These are phyloP conservation scores for Coniochaeta pulveracea DNA, from an alignment of 2,329 filamentous ascomycete genomes.

Conservation along the genomic window DNA sequence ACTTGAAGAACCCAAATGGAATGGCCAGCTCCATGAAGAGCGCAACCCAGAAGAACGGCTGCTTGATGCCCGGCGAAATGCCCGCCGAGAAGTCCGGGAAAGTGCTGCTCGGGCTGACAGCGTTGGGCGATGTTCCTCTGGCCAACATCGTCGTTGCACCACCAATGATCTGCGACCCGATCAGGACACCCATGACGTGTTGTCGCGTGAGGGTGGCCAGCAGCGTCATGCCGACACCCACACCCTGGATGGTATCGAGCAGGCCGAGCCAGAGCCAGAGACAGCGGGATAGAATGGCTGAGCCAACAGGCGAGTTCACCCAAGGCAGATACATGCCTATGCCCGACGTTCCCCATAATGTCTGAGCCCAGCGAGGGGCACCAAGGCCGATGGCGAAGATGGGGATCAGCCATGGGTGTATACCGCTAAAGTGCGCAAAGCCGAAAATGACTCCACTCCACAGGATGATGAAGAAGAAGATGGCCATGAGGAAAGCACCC, in stretches of 20 bases:
- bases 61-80: slow-evolving; percentile 29
- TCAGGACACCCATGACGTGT: slow-evolving; percentile 51
- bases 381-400: slow-evolving; percentile 57
- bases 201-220: slow-evolving; percentile 53
- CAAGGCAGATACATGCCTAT: slow-evolving; percentile 53
- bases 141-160: slow-evolving; percentile 51
- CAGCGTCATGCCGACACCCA: slow-evolving; percentile 58
- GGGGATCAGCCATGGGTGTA: slow-evolving; percentile 55
- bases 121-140: slow-evolving; percentile 47
- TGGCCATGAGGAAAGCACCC: slow-evolving; percentile 43
- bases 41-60: slow-evolving; percentile 52
- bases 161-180: slow-evolving; percentile 50
- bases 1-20: slow-evolving; percentile 43
- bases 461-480: slow-evolving; percentile 40
- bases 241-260: slow-evolving; percentile 52
- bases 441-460: slow-evolving; percentile 41
- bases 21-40: slow-evolving; percentile 45
- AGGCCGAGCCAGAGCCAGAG: slow-evolving; percentile 60
- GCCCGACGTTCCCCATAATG: slow-evolving; percentile 51
- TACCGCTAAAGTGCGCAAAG: slow-evolving; percentile 43
- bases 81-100: slow-evolving; percentile 49
- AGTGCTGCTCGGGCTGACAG: slow-evolving; percentile 48
- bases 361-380: slow-evolving; percentile 56
- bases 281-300: slow-evolving; percentile 42
- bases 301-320: slow-evolving; percentile 40